These are phyloP conservation scores for Pythium monospermum DNA, from an alignment of 352 stramenopile species.

Conservation along the genomic window DNA sequence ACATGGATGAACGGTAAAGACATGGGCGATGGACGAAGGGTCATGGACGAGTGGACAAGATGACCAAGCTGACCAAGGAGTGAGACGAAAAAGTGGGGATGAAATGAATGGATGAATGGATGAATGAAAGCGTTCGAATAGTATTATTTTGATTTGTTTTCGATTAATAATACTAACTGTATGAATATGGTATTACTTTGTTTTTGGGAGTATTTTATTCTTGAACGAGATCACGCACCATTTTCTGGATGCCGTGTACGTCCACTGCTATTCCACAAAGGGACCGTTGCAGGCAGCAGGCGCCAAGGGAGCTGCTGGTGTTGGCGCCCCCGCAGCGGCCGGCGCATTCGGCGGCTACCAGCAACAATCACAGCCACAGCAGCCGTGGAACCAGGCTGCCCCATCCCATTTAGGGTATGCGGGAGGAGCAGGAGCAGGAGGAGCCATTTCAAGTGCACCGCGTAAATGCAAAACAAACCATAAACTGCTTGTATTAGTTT, in stretches of 20 bases:
- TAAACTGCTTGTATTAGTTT: not conserved
- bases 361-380: slow-evolving; percentile 11
- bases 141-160: too few relatives aligned
- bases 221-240: slow-evolving; percentile 96
- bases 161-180: too few relatives aligned
- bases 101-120: too few relatives aligned
- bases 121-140: too few relatives aligned
- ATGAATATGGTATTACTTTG: too few relatives aligned
- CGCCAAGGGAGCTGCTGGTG: slow-evolving; percentile 20
- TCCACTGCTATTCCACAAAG: slow-evolving; percentile 84
- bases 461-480: slow-evolving; percentile 27
- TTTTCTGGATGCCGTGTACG: slow-evolving; percentile 92
- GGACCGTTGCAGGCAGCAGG: slow-evolving; percentile 34
- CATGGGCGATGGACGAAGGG: too few relatives aligned
- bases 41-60: too few relatives aligned
- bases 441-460: slow-evolving; percentile 87
- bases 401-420: slow-evolving; percentile 26
- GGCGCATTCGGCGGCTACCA: slow-evolving; percentile 10
- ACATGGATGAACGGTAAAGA: too few relatives aligned
- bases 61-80: too few relatives aligned
- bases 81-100: too few relatives aligned
- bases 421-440: slow-evolving; percentile 27
- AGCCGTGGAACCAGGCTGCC: slow-evolving; percentile 24
- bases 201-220: too few relatives aligned
- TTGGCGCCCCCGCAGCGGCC: slow-evolving; percentile 17